Base-by-base conservation (phyloP, 805 yeast genomes). In the Pichia membranifaciens region DNA sequence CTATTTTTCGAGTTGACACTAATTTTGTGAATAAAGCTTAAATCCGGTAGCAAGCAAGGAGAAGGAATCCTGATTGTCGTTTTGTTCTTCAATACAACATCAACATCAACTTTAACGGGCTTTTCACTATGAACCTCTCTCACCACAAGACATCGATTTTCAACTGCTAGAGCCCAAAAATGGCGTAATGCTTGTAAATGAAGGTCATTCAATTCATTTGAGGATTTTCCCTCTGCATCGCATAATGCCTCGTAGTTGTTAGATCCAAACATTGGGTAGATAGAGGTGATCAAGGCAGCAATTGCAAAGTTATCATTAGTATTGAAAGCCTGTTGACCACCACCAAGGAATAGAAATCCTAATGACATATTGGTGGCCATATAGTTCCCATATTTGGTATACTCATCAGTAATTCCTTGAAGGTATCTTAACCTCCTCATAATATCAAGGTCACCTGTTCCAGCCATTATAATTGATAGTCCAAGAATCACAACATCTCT, bases 261-360 rank as follows among this genome's bases (percentile, higher is more conserved):
- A 38, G 62, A 65, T 1, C 88, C 84, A 51, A 80, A 82, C 2
- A 82, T 70, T 2, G 97, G 97, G 54, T 87, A 81, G n/a, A 86
- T 69, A 0, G 96, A 75, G 0, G 87, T 75, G 0, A 88, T 66
- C 55, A 93, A 71, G 3, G 83, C 64, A 0, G 90, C 95, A 45
- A 82, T 68, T 2, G 87, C 79, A 57, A 84, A 69, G 47, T 78
- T 74, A 3, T 84, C 76, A 7, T 65, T 56, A 16, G 72, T 74
- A 34, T 78, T 73, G 49, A 93, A 76, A 0, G 95, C 89, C 62
- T 80, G 88, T 61, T 88, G 96, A 0, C 98, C 96, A 1, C 96
- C 93, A 0, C 96, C 96, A 33, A 93, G 63, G 59, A 91, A 90
- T 45, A 91, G 68, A 56, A 91, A 80, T 2, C 99, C 99, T 34